Conservation (phyloP, 176 grass and related monocot species). For the Juncus inflexus region DNA sequence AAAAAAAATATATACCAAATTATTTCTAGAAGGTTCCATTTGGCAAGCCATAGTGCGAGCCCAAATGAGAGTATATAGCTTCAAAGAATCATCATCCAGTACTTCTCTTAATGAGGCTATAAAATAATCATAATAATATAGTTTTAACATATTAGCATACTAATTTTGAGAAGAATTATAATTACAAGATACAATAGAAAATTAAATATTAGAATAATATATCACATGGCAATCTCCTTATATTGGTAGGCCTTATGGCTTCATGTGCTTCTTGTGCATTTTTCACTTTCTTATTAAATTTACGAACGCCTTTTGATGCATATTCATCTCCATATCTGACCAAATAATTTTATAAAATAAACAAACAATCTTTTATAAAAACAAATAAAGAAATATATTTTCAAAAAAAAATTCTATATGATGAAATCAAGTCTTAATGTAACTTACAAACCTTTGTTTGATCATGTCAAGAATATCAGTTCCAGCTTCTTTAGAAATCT, state of each 20-base stretch:
- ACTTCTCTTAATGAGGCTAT: slow-evolving; percentile 75
- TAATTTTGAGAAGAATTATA: slow-evolving; percentile 3
- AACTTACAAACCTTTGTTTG: slow-evolving; percentile 70
- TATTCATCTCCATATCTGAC: slow-evolving; percentile 67
- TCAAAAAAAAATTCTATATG: background rate
- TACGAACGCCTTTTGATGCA: slow-evolving; percentile 54
- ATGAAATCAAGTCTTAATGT: slow-evolving; percentile 3
- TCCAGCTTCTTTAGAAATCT: slow-evolving; percentile 83
- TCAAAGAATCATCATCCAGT: slow-evolving; percentile 81
- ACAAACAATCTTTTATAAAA: background rate
- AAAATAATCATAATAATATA: background rate
- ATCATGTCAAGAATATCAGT: slow-evolving; percentile 72
- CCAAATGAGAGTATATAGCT: slow-evolving; percentile 92
- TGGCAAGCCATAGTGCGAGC: slow-evolving; percentile 83
- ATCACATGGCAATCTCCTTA: slow-evolving; percentile 99
- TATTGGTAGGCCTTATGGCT: slow-evolving; percentile 87
- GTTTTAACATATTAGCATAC: background rate
- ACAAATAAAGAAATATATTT: slow-evolving; percentile 14
- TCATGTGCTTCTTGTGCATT: slow-evolving; percentile 99
- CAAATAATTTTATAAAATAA: slow-evolving; percentile 11
- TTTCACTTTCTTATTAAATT: slow-evolving; percentile 88
- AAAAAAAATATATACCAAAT: slow-evolving; percentile 54
- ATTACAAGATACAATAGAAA: slow-evolving; percentile 18
- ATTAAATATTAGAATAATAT: slow-evolving; percentile 19
- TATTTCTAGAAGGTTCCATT: slow-evolving; percentile 75